Percentiles rank a stretch among this genome's conserved stretches.
phyloP scores from a whole-genome alignment of 768 basidiomycete genomes.

The Lactarius akahatsu region DNA sequence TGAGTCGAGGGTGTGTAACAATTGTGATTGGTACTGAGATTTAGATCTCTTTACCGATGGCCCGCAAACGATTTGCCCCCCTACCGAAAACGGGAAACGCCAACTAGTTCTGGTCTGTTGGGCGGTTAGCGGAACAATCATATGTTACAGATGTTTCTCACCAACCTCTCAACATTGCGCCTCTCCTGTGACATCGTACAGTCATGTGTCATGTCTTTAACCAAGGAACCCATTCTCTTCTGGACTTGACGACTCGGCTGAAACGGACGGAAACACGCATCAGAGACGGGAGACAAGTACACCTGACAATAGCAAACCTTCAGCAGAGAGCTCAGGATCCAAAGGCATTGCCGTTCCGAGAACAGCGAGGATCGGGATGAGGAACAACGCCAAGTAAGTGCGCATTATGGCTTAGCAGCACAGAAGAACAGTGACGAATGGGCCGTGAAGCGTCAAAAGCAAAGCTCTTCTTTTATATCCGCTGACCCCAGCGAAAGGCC shows the following conservation, averaged over 20 bases:
- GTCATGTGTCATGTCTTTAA: neutral
- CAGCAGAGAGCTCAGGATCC: neutral
- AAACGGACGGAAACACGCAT: neutral
- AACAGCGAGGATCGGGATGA: neutral
- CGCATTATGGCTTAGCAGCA: neutral
- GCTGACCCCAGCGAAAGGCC: neutral
- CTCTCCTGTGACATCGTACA: conserved; percentile 1
- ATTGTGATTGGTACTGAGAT: neutral
- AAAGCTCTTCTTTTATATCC: neutral
- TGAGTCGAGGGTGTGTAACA: neutral
- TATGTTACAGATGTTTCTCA: neutral
- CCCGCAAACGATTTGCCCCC: neutral
- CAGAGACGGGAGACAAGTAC: neutral
- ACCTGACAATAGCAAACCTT: neutral
- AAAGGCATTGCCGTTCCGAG: neutral
- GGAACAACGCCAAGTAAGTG: neutral
- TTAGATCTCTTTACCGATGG: neutral
- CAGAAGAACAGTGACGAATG: neutral
- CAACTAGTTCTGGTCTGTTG: neutral
- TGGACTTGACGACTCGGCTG: neutral
- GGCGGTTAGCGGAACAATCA: neutral
- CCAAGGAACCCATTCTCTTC: neutral
- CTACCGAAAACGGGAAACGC: neutral
- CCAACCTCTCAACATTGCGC: neutral
- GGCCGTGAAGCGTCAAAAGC: neutral